Evolutionary conservation across 1,284 basidiomycete genomes (phyloP).

Genomic region (Ganoderma resinaceum): DNA sequence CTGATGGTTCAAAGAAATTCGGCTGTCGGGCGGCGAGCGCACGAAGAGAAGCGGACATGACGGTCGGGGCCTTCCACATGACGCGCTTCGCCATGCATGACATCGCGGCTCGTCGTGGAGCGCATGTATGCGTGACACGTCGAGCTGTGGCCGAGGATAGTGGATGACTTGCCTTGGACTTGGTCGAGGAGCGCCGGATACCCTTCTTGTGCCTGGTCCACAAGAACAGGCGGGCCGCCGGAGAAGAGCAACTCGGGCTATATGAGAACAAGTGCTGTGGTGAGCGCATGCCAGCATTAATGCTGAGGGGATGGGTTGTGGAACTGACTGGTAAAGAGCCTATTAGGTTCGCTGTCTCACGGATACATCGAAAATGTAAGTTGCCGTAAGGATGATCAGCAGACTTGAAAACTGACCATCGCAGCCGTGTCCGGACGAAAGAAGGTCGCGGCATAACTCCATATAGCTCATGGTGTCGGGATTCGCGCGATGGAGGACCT

Average conservation of each 20-base stretch:
- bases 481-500: background rate
- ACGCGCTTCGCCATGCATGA: slow-evolving; percentile 2
- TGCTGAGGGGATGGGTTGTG: background rate
- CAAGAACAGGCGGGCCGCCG: slow-evolving; percentile 21
- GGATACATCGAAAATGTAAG: background rate
- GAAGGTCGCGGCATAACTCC: slow-evolving; percentile 16
- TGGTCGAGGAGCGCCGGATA: slow-evolving; percentile 8
- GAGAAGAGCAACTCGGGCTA: slow-evolving; percentile 14
- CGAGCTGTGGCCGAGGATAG: background rate
- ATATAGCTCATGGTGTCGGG: slow-evolving; percentile 18
- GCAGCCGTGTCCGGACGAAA: background rate
- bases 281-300: slow-evolving; percentile 6
- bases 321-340: slow-evolving; percentile 23
- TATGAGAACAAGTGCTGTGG: background rate
- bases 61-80: slow-evolving; percentile 14
- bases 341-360: slow-evolving; percentile 11
- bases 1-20: background rate
- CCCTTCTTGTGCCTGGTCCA: slow-evolving; percentile 15
- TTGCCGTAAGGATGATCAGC: background rate
- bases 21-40: slow-evolving; percentile 2
- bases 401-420: slow-evolving; percentile 7
- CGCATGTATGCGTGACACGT: background rate
- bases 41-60: slow-evolving; percentile 5
- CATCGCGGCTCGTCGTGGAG: background rate
- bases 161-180: slow-evolving; percentile 25